These are phyloP conservation scores for Paspalum vaginatum DNA, from an alignment of 176 grass and related monocot species.

Conservation along the genomic window DNA sequence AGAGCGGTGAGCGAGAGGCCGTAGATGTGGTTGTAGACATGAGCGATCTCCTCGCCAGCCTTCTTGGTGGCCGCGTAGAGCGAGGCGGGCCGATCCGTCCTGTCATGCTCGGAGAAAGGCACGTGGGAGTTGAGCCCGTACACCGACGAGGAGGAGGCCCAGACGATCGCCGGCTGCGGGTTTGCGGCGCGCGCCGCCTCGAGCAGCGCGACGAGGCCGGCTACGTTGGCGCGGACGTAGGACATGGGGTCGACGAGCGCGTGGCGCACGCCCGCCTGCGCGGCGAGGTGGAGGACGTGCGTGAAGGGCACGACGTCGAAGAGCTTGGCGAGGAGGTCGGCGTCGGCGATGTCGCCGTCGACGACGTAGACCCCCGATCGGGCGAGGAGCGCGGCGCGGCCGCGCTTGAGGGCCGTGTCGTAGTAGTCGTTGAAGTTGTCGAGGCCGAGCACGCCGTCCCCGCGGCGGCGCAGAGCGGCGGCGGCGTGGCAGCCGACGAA, in stretches of 20 bases:
- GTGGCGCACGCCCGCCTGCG: conserved; percentile 88
- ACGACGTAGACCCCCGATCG: conserved; percentile 78
- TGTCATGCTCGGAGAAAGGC: conserved; percentile 83
- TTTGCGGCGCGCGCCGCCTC: conserved; percentile 63
- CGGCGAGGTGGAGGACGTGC: conserved; percentile 90
- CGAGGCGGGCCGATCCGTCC: conserved; percentile 81
- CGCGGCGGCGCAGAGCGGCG: conserved; percentile 67
- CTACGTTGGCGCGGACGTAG: conserved; percentile 76
- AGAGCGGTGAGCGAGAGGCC: conserved; percentile 81
- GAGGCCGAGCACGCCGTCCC: conserved; percentile 81
- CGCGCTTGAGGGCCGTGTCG: conserved; percentile 76
- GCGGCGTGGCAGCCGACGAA: conserved; percentile 82
- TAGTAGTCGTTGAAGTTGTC: conserved; percentile 93
- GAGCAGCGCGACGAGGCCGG: conserved; percentile 69
- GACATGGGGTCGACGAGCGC: conserved; percentile 78
- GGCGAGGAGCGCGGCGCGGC: conserved; percentile 62
- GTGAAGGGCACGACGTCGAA: conserved; percentile 89
- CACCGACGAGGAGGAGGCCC: conserved; percentile 82
- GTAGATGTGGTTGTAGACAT: conserved; percentile 94
- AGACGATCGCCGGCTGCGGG: conserved; percentile 84
- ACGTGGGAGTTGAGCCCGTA: conserved; percentile 81
- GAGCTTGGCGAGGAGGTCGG: conserved; percentile 73
- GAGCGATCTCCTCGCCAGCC: conserved; percentile 88
- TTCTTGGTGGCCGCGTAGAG: conserved; percentile 91
- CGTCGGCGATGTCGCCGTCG: conserved; percentile 77